Percentiles rank a stretch among this genome's conserved stretches.
Conservation (phyloP, 345 rosid species). For the Eucalyptus guilfoylei region DNA sequence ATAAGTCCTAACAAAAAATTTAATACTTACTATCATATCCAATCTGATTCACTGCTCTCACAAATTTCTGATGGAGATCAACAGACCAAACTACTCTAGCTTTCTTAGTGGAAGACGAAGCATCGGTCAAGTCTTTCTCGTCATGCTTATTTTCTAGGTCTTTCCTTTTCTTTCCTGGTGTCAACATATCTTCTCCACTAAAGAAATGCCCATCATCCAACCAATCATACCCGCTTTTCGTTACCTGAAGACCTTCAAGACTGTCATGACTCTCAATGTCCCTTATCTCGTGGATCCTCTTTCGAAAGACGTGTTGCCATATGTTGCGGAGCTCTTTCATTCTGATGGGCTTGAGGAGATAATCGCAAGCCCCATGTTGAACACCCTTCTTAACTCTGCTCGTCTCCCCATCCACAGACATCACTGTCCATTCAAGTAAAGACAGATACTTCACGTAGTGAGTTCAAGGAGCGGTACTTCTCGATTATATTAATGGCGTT, state of each 20-base stretch:
- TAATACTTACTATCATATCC: slow-evolving; percentile 88
- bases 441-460: slow-evolving; percentile 3
- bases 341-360: slow-evolving; percentile 89
- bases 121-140: slow-evolving; percentile 36
- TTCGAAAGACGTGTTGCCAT: slow-evolving; percentile 94
- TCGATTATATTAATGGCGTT: background rate
- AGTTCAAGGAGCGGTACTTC: background rate
- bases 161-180: slow-evolving; percentile 42
- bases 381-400: slow-evolving; percentile 93
- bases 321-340: slow-evolving; percentile 97
- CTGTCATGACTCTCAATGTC: slow-evolving; percentile 57
- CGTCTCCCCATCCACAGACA: slow-evolving; percentile 96
- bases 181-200: slow-evolving; percentile 48
- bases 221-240: slow-evolving; percentile 35
- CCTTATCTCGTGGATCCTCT: slow-evolving; percentile 70
- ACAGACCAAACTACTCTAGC: slow-evolving; percentile 93
- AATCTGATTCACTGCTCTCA: slow-evolving; percentile 85
- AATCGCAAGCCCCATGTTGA: slow-evolving; percentile 95
- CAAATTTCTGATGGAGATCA: slow-evolving; percentile 94
- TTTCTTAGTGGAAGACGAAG: slow-evolving; percentile 53
- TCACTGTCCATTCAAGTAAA: slow-evolving; percentile 42
- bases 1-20: background rate
- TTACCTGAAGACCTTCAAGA: slow-evolving; percentile 35
- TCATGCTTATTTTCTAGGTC: slow-evolving; percentile 49
- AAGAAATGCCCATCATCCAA: slow-evolving; percentile 32